phyloP scores from a whole-genome alignment of 2,329 filamentous ascomycete species.

The Aspergillus ustus region DNA sequence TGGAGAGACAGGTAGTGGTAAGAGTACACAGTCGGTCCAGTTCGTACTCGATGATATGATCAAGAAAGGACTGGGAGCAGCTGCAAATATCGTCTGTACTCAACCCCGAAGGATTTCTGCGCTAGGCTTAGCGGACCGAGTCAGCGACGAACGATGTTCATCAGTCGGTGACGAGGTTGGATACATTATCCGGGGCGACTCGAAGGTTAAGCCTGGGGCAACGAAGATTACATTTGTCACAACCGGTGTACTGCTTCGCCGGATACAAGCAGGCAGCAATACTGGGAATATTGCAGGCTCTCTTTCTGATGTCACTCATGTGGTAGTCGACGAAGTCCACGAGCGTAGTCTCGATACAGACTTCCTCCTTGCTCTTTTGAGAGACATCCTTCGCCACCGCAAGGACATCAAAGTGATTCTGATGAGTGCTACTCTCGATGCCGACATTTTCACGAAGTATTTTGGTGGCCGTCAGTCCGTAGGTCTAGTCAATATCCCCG shows the following conservation, averaged over 20 bases:
- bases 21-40: constrained; percentile 95
- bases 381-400: constrained; percentile 75
- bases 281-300: constrained; percentile 79
- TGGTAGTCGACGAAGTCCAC: constrained; percentile 96
- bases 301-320: constrained; percentile 86
- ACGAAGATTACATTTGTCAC: constrained; percentile 97
- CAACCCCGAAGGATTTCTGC: constrained; percentile 95
- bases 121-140: constrained; percentile 88
- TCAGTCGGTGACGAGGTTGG: constrained; percentile 85
- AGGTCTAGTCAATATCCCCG: constrained; percentile 82
- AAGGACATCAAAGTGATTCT: constrained; percentile 86
- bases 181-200: constrained; percentile 90
- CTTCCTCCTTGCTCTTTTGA: constrained; percentile 84
- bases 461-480: constrained; percentile 75
- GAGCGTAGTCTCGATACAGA: constrained; percentile 94
- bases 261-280: constrained; percentile 88
- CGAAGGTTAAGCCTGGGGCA: constrained; percentile 67
- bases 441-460: constrained; percentile 80
- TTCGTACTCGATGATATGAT: constrained; percentile 94
- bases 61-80: constrained; percentile 70
- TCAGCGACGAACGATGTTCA: constrained; percentile 86
- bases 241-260: constrained; percentile 86
- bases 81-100: constrained; percentile 90
- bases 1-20: constrained; percentile 94
- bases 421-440: constrained; percentile 96